A percentile compares a stretch with the other conserved stretches of the same genome.
These are phyloP conservation scores for Paecilomyces variotii DNA, from an alignment of 2,329 filamentous ascomycete species.

Conservation along the genomic window DNA sequence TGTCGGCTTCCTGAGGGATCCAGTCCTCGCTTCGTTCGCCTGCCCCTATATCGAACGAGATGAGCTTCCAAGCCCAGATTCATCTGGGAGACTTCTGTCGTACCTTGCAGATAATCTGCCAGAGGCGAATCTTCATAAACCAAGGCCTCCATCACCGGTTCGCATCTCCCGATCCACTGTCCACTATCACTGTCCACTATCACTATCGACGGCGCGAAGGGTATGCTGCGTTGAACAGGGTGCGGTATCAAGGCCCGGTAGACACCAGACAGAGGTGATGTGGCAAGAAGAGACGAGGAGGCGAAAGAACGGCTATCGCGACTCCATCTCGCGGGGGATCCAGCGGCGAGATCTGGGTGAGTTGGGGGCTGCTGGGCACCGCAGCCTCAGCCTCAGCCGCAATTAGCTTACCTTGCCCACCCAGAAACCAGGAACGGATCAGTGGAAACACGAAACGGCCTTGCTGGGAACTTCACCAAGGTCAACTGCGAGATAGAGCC, in stretches of 20 bases:
- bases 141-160: slow-evolving; percentile 68
- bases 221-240: neutral
- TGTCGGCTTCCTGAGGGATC: slow-evolving; percentile 23
- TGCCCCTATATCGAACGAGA: slow-evolving; percentile 29
- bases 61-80: slow-evolving; percentile 6
- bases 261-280: neutral
- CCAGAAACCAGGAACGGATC: neutral
- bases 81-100: slow-evolving; percentile 17
- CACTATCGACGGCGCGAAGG: neutral
- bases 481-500: neutral
- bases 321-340: slow-evolving; percentile 2
- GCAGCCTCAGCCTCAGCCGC: neutral
- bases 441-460: neutral
- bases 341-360: neutral
- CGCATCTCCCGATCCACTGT: slow-evolving; percentile 19
- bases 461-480: neutral
- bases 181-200: neutral
- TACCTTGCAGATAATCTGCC: slow-evolving; percentile 84
- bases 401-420: neutral
- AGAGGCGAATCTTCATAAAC: slow-evolving; percentile 81
- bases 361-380: neutral
- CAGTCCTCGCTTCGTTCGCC: slow-evolving; percentile 37
- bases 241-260: neutral
- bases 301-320: slow-evolving; percentile 1
- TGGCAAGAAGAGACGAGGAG: neutral